Percentiles rank a stretch among this genome's conserved stretches.
Conservation (phyloP, 768 basidiomycete genomes). For the Thelephora ganbajun region DNA sequence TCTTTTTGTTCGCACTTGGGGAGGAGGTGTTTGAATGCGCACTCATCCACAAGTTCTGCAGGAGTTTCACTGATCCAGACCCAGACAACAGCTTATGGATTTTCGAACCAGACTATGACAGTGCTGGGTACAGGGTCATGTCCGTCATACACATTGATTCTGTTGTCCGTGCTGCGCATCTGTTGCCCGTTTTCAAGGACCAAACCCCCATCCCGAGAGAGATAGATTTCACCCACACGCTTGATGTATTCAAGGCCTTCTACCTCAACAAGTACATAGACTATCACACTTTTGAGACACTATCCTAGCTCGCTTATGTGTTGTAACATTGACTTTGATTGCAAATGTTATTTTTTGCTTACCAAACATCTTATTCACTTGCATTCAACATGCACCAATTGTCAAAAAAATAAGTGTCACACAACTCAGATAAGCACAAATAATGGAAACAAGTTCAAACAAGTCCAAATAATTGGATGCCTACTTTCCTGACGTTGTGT, state of each 20-base stretch:
- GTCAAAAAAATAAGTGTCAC: too few species aligned
- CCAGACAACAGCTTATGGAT: conserved; percentile 17
- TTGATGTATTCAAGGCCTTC: neutral
- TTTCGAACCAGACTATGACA: conserved; percentile 10
- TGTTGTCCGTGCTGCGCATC: conserved; percentile 10
- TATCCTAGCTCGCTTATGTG: too few species aligned
- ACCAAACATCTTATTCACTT: too few species aligned
- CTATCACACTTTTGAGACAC: neutral
- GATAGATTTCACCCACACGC: neutral
- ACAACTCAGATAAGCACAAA: too few species aligned
- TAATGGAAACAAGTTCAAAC: too few species aligned
- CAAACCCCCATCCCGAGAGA: neutral
- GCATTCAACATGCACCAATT: too few species aligned
- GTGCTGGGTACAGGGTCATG: conserved; percentile 2
- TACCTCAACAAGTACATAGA: neutral
- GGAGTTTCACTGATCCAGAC: conserved; percentile 12
- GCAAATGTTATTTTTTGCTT: too few species aligned
- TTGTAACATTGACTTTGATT: too few species aligned
- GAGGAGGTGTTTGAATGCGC: conserved; percentile 14
- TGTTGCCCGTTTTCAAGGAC: conserved; percentile 6
- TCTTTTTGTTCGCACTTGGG: conserved; percentile 16
- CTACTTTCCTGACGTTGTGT: too few species aligned
- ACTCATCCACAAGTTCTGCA: conserved; percentile 19
- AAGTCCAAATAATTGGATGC: too few species aligned
- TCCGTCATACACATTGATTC: conserved; percentile 11